Percentiles rank a stretch among this genome's conserved stretches.
These are phyloP conservation scores for Hamamelis virginiana DNA, from an alignment of 164 flowering plant genomes.

Conservation along the genomic window DNA sequence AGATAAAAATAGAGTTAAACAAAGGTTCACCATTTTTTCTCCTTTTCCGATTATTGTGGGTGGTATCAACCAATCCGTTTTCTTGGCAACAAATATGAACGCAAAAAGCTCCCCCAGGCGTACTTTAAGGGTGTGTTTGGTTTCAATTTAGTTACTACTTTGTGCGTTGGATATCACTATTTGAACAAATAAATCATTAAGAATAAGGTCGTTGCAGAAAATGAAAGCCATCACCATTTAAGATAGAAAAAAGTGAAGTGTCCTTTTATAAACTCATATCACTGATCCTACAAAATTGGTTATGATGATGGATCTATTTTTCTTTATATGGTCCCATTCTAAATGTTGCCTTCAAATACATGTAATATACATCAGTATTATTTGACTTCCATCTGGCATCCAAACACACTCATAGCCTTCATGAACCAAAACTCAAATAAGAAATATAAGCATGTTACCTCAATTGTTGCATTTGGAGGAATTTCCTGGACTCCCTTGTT, in stretches of 20 bases:
- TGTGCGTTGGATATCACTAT: not conserved
- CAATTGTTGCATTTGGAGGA: constrained; percentile 97
- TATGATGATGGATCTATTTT: not conserved
- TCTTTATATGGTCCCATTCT: not conserved
- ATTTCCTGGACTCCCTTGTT: constrained; percentile 96
- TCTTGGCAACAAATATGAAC: too few relatives aligned
- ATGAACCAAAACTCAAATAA: not conserved
- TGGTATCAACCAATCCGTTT: not conserved
- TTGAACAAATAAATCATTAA: not conserved
- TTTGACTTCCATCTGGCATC: not conserved
- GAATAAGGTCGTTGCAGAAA: not conserved
- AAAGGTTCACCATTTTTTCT: not conserved
- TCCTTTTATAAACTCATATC: not conserved
- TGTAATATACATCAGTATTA: not conserved
- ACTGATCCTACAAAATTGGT: not conserved
- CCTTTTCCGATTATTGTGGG: not conserved
- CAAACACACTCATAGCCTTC: not conserved
- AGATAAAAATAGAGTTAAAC: not conserved
- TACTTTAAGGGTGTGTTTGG: not conserved
- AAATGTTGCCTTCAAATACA: not conserved
- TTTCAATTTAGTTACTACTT: not conserved
- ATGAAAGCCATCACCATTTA: not conserved
- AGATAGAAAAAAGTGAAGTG: not conserved
- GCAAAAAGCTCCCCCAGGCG: not conserved
- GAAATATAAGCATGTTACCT: constrained; percentile 41